Evolutionary conservation across 2,329 filamentous ascomycete genomes (phyloP), one percentile per base, ranked within the genome.

Genomic region (Coniella vitis): DNA sequence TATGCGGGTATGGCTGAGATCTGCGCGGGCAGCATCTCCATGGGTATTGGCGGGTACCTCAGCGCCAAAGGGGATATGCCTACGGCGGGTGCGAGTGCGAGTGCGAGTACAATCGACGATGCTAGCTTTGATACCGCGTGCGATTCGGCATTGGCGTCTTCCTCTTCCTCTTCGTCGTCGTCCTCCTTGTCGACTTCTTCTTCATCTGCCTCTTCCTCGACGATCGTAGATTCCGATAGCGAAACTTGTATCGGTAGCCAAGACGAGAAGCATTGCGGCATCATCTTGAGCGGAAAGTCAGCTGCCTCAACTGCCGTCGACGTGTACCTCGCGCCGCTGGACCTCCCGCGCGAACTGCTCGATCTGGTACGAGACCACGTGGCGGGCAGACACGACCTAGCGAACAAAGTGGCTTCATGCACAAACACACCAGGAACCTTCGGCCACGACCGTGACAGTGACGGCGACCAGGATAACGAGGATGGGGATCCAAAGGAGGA

Each of bases 31-130:
- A 78, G 81, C 40, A 86, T 88, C 52, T 84, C 79, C 39, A 87
- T 87, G 84, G 84, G 84, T 3, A 73, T 88, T 13, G 82, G 84
- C 16, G 83, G 81, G 12, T 87, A 84, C 58, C 67, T 88, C 1
- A 79, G 82, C 1, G 81, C 81, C 47, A 67, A 60, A 58, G 75
- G 58, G 35, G 64, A 56, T 10, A 5, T 29, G 25, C 5, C 25
- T 29, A 10, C 25, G 25, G 25, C 25, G 25, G 10, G 25, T 29
- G 25, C 25, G 25, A 5, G 25, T 29, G 25, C 25, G 25, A 29
- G 25, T 29, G 5, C 25, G 25, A 29, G 25, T 29, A n/a, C n/a
- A n/a, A n/a, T n/a, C n/a, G n/a, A n/a, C n/a, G n/a, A n/a, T n/a
- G n/a, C n/a, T n/a, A n/a, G n/a, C n/a, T n/a, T n/a, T n/a, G n/a